phyloP scores from a whole-genome alignment of 441 rosid species.

The Populus hybrid region DNA sequence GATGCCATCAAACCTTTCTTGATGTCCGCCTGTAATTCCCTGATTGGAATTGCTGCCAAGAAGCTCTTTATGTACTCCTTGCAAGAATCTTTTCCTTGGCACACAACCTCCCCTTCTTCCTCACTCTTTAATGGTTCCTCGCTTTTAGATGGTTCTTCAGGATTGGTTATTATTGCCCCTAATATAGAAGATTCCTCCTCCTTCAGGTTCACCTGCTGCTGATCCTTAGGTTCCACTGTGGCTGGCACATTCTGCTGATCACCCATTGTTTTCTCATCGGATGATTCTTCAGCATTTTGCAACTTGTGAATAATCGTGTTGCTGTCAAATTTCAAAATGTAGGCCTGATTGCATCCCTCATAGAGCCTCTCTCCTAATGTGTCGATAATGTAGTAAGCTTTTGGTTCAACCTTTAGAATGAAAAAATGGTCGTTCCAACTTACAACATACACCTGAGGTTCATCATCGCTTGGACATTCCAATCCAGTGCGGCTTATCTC shows the following conservation, averaged over 20 bases:
- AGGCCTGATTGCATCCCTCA: conserved; percentile 92
- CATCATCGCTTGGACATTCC: conserved; percentile 30
- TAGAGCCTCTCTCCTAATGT: conserved; percentile 85
- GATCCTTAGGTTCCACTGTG: conserved; percentile 26
- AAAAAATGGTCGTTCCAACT: conserved; percentile 97
- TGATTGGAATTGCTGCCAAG: conserved; percentile 83
- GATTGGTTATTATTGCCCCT: conserved; percentile 15
- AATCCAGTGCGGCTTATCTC: conserved; percentile 54
- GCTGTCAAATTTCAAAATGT: conserved; percentile 68
- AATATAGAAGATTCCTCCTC: conserved; percentile 29
- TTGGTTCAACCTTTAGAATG: conserved; percentile 66
- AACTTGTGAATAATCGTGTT: conserved; percentile 45
- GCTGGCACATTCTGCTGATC: conserved; percentile 32
- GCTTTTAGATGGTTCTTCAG: conserved; percentile 20
- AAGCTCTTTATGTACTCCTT: conserved; percentile 91
- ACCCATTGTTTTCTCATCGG: conserved; percentile 40
- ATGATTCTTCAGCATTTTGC: conserved; percentile 24
- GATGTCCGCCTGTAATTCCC: conserved; percentile 75
- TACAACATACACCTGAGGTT: conserved; percentile 64
- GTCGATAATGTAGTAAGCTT: conserved; percentile 84
- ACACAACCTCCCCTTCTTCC: conserved; percentile 42
- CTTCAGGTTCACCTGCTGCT: conserved; percentile 14
- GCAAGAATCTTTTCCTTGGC: conserved; percentile 81
- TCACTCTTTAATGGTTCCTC: conserved; percentile 26
- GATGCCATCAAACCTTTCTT: conserved; percentile 71